Percentiles rank a stretch among this genome's conserved stretches.
Evolutionary conservation across 2,329 filamentous ascomycete genomes (phyloP).

Genomic region (Alternaria infectoria): DNA sequence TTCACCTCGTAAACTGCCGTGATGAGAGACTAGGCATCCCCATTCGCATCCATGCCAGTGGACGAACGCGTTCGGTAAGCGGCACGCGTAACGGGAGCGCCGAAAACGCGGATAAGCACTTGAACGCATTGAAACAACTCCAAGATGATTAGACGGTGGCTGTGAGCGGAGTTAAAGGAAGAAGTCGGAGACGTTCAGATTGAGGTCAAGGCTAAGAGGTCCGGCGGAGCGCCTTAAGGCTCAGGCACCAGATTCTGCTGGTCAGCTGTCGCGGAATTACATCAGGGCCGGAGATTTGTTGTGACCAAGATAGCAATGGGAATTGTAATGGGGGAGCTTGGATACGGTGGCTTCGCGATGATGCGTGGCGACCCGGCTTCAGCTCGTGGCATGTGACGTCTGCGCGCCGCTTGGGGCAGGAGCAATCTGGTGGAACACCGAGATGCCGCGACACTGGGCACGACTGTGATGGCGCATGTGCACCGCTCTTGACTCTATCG

Average conservation of each 20-base stretch:
- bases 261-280: slow-evolving; percentile 41
- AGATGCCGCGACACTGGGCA: slow-evolving; percentile 12
- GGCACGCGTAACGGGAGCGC: slow-evolving; percentile 26
- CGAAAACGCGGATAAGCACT: slow-evolving; percentile 21
- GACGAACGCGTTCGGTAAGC: slow-evolving; percentile 24
- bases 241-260: slow-evolving; percentile 32
- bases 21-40: slow-evolving; percentile 39
- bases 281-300: slow-evolving; percentile 22
- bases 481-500: neutral
- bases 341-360: slow-evolving; percentile 15
- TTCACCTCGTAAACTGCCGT: slow-evolving; percentile 3
- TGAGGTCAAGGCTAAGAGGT: slow-evolving; percentile 23
- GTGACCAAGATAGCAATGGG: slow-evolving; percentile 27
- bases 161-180: slow-evolving; percentile 30
- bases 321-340: slow-evolving; percentile 27
- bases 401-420: slow-evolving; percentile 14
- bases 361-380: slow-evolving; percentile 24
- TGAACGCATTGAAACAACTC: slow-evolving; percentile 21
- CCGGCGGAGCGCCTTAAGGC: slow-evolving; percentile 17
- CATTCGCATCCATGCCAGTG: slow-evolving; percentile 35
- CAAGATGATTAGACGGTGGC: slow-evolving; percentile 38
- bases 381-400: slow-evolving; percentile 30
- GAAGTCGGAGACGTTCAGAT: slow-evolving; percentile 30
- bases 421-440: slow-evolving; percentile 24
- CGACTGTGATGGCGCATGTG: neutral